phyloP scores from a whole-genome alignment of 2,329 filamentous ascomycete species.

The Penicillium palitans region DNA sequence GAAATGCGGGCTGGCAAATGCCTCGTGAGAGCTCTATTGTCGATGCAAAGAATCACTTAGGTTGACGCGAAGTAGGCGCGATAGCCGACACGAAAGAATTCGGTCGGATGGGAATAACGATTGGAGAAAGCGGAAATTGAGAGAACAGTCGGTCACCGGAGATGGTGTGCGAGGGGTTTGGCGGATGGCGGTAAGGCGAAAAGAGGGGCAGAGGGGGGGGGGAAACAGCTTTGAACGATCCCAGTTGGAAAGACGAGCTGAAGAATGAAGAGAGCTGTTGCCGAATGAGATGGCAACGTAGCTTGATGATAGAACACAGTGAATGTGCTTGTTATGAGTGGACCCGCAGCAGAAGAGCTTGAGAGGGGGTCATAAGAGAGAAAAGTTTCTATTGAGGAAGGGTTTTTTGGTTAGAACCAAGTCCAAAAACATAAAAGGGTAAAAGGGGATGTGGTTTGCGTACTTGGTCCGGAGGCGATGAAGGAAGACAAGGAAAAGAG shows the following conservation, averaged over 20 bases:
- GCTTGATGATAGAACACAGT: constrained; percentile 5
- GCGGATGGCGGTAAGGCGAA: constrained; percentile 17
- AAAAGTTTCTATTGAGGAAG: constrained; percentile 6
- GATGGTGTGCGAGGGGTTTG: constrained; percentile 21
- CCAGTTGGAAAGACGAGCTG: constrained; percentile 1
- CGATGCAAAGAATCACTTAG: constrained; percentile 14
- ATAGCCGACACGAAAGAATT: constrained; percentile 11
- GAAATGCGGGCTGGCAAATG: constrained; percentile 11
- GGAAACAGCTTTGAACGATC: constrained; percentile 22
- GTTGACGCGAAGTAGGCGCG: constrained; percentile 5
- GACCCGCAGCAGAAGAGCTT: constrained; percentile 25
- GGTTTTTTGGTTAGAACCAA: not conserved
- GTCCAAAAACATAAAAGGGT: not conserved
- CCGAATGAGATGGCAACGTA: constrained; percentile 14
- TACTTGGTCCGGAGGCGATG: constrained; percentile 8
- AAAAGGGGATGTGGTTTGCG: constrained; percentile 4
- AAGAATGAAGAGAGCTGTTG: not conserved
- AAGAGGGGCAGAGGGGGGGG: constrained; percentile 20
- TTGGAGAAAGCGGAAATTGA: constrained; percentile 7
- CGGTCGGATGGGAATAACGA: constrained; percentile 15
- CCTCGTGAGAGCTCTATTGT: constrained; percentile 23
- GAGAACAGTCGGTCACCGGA: constrained; percentile 16
- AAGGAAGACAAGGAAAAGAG: constrained; percentile 15
- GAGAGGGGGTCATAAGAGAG: constrained; percentile 22
- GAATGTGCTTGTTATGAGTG: constrained; percentile 24